These are phyloP conservation scores for Durio zibethinus DNA, from an alignment of 345 rosid species.

Conservation along the genomic window DNA sequence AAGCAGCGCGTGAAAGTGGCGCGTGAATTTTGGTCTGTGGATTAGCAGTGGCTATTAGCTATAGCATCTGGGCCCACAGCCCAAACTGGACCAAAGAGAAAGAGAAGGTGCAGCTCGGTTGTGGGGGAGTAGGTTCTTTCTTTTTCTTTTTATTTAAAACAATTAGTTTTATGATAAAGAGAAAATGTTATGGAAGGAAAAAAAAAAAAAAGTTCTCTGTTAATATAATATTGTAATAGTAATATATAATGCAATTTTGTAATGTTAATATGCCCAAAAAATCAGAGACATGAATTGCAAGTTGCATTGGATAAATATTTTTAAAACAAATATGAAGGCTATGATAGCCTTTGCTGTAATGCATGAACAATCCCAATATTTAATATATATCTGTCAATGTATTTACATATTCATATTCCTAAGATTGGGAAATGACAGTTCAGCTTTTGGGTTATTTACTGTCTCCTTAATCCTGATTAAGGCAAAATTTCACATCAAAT, in stretches of 20 bases:
- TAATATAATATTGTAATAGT: neutral
- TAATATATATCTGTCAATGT: neutral
- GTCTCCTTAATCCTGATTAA: neutral
- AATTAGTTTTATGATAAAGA: neutral
- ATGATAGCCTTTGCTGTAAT: conserved; percentile 6
- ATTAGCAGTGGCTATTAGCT: neutral
- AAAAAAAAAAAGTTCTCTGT: neutral
- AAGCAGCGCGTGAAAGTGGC: neutral
- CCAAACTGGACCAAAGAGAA: neutral
- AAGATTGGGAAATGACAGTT: neutral
- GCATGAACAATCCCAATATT: neutral
- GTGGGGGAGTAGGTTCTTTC: neutral
- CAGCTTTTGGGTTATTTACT: neutral
- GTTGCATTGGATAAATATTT: neutral
- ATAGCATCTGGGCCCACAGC: conserved; percentile 11
- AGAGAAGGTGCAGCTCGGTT: conserved; percentile 1
- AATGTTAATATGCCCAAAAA: neutral
- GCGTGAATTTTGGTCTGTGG: neutral
- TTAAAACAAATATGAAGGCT: neutral
- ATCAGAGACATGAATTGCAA: conserved; percentile 1
- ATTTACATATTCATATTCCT: neutral
- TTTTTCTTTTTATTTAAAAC: neutral
- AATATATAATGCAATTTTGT: neutral
- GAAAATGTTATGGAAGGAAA: neutral
- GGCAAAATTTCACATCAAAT: neutral